Evolutionary conservation across 208 protist species (phyloP).

Genomic region (Leishmania arabica): DNA sequence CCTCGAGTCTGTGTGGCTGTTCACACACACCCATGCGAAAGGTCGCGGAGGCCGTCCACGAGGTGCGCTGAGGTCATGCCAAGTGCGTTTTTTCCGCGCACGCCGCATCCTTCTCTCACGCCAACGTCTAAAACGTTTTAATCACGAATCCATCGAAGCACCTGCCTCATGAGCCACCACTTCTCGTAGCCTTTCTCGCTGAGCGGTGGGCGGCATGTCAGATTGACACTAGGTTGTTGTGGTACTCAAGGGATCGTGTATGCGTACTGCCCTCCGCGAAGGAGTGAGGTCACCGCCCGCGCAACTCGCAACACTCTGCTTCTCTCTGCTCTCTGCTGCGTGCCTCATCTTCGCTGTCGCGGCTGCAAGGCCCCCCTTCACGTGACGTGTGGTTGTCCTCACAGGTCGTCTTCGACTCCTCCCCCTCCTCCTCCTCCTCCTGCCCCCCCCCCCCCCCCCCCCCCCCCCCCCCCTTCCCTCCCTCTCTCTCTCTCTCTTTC

Average conservation of each 20-base stretch:
- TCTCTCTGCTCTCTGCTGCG: background rate
- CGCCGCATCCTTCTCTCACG: background rate
- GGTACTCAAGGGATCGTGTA: too few species aligned
- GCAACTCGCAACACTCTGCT: too few species aligned
- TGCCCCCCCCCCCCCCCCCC: too few species aligned
- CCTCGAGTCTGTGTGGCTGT: background rate
- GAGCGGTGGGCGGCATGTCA: too few species aligned
- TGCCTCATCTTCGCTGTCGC: background rate
- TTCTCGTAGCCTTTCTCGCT: background rate
- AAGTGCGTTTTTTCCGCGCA: background rate
- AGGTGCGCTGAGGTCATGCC: background rate
- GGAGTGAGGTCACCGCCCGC: too few species aligned
- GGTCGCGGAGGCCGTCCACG: background rate
- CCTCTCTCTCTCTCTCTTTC: background rate
- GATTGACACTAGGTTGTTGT: background rate
- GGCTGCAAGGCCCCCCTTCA: background rate
- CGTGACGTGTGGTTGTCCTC: background rate
- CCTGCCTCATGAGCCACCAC: background rate
- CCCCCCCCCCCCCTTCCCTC: too few species aligned
- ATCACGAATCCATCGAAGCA: background rate
- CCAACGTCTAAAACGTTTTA: background rate
- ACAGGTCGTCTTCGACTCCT: background rate
- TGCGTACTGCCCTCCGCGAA: background rate
- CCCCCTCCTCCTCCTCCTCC: background rate
- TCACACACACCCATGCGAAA: too few species aligned